These are phyloP conservation scores for Schwanniomyces sp. DNA, from an alignment of 805 yeast genomes.

Conservation along the genomic window DNA sequence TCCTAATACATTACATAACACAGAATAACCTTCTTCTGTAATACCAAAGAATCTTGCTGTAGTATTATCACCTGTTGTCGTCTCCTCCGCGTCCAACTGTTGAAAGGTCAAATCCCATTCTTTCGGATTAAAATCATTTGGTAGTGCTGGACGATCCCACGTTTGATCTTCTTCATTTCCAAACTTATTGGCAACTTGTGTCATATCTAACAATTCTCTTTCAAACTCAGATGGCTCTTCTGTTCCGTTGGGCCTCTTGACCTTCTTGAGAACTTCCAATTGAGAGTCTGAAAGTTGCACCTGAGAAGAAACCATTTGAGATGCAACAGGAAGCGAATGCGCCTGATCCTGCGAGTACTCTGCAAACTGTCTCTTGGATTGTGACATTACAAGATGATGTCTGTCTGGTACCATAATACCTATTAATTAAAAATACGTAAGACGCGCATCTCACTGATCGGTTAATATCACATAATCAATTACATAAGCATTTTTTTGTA, in stretches of 20 bases:
- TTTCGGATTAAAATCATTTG: slow-evolving; percentile 47
- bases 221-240: slow-evolving; percentile 44
- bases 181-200: slow-evolving; percentile 23
- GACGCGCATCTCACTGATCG: not conserved
- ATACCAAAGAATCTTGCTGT: slow-evolving; percentile 90
- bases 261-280: slow-evolving; percentile 32
- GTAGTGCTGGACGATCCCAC: slow-evolving; percentile 59
- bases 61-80: slow-evolving; percentile 54
- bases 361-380: slow-evolving; percentile 11
- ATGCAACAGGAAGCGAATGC: slow-evolving; percentile 34
- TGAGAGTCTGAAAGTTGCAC: slow-evolving; percentile 28
- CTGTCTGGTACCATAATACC: not conserved
- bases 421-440: not conserved
- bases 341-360: slow-evolving; percentile 20
- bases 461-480: not conserved
- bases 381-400: slow-evolving; percentile 4
- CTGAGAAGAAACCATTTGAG: slow-evolving; percentile 19
- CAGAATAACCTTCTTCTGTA: slow-evolving; percentile 82
- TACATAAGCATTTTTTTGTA: not conserved
- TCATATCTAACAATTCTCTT: slow-evolving; percentile 37
- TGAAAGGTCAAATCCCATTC: slow-evolving; percentile 68
- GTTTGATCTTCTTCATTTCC: slow-evolving; percentile 35
- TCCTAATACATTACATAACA: slow-evolving; percentile 85
- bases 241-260: slow-evolving; percentile 28
- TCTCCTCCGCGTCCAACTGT: slow-evolving; percentile 94